Base-by-base conservation (phyloP, 2,329 filamentous ascomycete genomes). In the Paecilomyces niveus region DNA sequence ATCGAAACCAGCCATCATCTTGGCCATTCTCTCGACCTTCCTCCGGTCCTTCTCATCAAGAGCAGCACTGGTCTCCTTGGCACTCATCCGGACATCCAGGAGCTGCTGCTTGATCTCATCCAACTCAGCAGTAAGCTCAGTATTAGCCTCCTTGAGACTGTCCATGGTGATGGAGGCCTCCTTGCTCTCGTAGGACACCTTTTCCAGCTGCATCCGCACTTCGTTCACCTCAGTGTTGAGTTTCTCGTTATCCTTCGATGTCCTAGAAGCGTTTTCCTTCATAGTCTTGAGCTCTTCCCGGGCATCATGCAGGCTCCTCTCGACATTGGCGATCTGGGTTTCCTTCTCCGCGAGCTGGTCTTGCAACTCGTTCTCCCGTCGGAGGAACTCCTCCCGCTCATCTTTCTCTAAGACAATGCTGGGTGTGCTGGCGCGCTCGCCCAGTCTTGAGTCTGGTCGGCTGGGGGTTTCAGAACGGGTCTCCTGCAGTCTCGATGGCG, bases 1-100 rank as follows among this genome's bases (percentile, higher is more conserved):
- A 69, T 99, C 93, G 68, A 99, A 97, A 3, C 93, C 92, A 59
- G 94, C 94, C 93, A 99, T 97, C 94, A 99, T 99, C 83, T 97
- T 90, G 51, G 94, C 94, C 94, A 99, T 99, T 77, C 95, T 94
- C 78, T 99, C 94, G 0, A 92, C 91, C 83, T 99, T 99, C 79
- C 92, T 92, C 81, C 92, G 93, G 77, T 97, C 95, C 82, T 99
- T 99, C 77, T 97, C 94, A 67, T 97, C 93, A 21, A 95, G 79
- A 15, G 91, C 88, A 8, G 92, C 92, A 52, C 85, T 92, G 1
- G 89, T 93, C 77, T 97, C 94, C 78, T 94, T 96, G 58, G 93
- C 92, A 65, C 87, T 94, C 89, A 97, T 97, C 79, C 93, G 93
- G 53, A 94, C 92, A 73, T 97, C 92, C 18, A 97, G 82, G 56